phyloP scores from a whole-genome alignment of 495 filamentous ascomycete genomes.

The Extremus antarcticus region DNA sequence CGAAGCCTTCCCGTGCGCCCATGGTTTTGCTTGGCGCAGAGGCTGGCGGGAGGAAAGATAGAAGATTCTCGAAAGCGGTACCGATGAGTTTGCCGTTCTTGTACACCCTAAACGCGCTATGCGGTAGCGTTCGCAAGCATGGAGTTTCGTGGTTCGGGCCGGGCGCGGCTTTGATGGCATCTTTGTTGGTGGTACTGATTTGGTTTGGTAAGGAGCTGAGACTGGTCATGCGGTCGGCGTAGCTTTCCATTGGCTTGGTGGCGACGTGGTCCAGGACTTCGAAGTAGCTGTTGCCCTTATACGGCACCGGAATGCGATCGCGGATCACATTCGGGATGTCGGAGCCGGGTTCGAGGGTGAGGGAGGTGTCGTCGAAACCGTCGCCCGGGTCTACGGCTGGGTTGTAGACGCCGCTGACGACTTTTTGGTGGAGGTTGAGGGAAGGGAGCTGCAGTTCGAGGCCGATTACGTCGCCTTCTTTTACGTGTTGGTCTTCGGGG shows the following conservation, averaged over 20 bases:
- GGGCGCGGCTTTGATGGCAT: slow-evolving; percentile 38
- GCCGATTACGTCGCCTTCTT: slow-evolving; percentile 88
- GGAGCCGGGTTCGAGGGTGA: slow-evolving; percentile 24
- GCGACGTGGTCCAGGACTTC: slow-evolving; percentile 87
- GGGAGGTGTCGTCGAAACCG: slow-evolving; percentile 40
- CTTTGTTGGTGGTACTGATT: slow-evolving; percentile 33
- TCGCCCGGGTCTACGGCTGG: slow-evolving; percentile 58
- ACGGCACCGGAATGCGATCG: slow-evolving; percentile 86
- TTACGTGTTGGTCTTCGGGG: slow-evolving; percentile 30
- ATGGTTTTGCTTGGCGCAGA: slow-evolving; percentile 63
- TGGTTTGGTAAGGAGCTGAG: slow-evolving; percentile 29
- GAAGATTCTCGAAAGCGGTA: slow-evolving; percentile 75
- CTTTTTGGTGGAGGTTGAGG: slow-evolving; percentile 68
- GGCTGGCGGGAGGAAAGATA: slow-evolving; percentile 86
- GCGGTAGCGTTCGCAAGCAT: slow-evolving; percentile 69
- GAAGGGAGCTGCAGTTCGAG: slow-evolving; percentile 85
- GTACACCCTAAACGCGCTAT: slow-evolving; percentile 76
- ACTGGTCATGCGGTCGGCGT: slow-evolving; percentile 62
- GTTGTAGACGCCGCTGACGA: slow-evolving; percentile 81
- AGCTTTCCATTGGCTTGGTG: slow-evolving; percentile 78
- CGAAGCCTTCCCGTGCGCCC: slow-evolving; percentile 68
- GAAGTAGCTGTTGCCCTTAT: slow-evolving; percentile 86
- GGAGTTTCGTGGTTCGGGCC: slow-evolving; percentile 62
- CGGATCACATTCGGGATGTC: slow-evolving; percentile 68
- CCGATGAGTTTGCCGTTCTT: slow-evolving; percentile 85